Percentiles rank a stretch among this genome's conserved stretches.
phyloP scores from a whole-genome alignment of 495 filamentous ascomycete species.

The Tuber umbilicatum region DNA sequence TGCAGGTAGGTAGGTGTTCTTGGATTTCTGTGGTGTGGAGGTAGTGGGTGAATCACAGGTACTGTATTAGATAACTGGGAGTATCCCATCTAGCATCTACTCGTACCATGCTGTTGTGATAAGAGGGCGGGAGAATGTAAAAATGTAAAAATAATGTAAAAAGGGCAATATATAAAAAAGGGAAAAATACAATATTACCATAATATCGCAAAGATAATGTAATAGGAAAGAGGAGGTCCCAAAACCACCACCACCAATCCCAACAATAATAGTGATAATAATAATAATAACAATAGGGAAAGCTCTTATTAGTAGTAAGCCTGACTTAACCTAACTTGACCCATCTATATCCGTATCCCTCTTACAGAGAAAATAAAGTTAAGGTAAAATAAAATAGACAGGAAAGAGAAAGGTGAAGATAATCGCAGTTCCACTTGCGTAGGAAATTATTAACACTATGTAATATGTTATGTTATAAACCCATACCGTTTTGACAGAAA shows the following conservation, averaged over 20 bases:
- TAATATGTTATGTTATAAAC: neutral
- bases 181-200: too few species aligned
- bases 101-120: too few species aligned
- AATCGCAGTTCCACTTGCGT: neutral
- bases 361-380: neutral
- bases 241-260: neutral
- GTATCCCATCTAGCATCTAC: too few species aligned
- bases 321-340: neutral
- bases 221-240: neutral
- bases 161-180: too few species aligned
- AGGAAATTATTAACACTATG: neutral
- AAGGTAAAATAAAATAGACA: neutral
- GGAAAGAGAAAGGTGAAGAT: neutral
- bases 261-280: neutral
- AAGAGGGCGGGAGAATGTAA: too few species aligned
- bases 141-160: too few species aligned
- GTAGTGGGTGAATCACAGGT: too few species aligned
- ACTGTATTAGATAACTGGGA: too few species aligned
- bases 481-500: neutral
- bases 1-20: too few species aligned
- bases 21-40: too few species aligned
- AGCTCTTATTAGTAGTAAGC: neutral
- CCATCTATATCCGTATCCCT: neutral
- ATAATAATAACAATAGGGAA: neutral
- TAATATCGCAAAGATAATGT: neutral